Percentiles rank a stretch among this genome's conserved stretches.
Evolutionary conservation across 139 green algal genomes (phyloP).

Genomic region (Zygnema cylindricum): DNA sequence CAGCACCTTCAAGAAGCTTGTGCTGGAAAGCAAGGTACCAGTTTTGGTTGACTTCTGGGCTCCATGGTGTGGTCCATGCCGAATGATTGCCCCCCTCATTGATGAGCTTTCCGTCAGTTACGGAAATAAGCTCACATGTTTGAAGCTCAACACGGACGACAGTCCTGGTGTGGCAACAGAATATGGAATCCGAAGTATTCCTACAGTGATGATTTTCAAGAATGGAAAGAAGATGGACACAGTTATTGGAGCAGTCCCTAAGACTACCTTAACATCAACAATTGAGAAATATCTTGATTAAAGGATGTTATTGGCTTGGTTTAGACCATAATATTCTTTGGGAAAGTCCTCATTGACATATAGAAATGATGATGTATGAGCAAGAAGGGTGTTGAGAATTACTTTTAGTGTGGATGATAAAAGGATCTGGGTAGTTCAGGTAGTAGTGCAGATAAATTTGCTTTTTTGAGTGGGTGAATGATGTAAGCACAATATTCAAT

Average conservation of each 20-base stretch:
- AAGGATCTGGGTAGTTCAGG: too few relatives aligned
- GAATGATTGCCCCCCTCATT: constrained; percentile 73
- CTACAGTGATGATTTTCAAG: constrained; percentile 98
- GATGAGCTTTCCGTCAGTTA: constrained; percentile 70
- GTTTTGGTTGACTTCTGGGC: constrained; percentile 98
- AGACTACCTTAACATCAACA: constrained; percentile 84
- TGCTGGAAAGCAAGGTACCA: constrained; percentile 82
- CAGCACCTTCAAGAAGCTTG: constrained; percentile 80
- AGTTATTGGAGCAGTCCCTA: constrained; percentile 97
- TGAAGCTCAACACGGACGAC: constrained; percentile 99
- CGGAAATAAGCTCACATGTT: constrained; percentile 58
- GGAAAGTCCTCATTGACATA: too few relatives aligned
- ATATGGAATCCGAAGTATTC: constrained; percentile 95
- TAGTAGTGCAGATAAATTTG: too few relatives aligned
- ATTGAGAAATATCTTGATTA: constrained; percentile 84
- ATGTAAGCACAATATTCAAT: too few relatives aligned
- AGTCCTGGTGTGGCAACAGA: constrained; percentile 89
- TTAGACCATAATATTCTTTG: neutral
- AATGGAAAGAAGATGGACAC: constrained; percentile 94
- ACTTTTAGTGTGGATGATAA: too few relatives aligned
- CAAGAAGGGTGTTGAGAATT: too few relatives aligned
- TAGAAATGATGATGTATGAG: too few relatives aligned
- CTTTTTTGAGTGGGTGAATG: too few relatives aligned
- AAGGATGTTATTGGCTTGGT: too few relatives aligned
- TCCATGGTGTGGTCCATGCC: constrained; percentile 76